These are phyloP conservation scores for Orbilia brochopaga DNA, from an alignment of 2,329 filamentous ascomycete species.

Conservation along the genomic window DNA sequence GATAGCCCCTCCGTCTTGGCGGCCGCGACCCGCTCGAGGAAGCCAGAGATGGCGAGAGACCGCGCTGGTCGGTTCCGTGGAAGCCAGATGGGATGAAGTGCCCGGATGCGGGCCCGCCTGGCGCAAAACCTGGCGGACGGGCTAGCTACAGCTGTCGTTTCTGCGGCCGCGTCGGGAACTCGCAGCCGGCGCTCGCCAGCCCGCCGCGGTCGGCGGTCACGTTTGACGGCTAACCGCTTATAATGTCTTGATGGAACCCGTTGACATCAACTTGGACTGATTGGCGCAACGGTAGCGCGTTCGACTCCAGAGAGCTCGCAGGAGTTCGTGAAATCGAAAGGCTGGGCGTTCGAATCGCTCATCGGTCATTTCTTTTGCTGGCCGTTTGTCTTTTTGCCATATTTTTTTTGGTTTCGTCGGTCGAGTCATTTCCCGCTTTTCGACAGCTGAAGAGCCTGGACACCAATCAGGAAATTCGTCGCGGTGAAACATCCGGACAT, in stretches of 20 bases:
- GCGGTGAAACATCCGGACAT: too few relatives aligned
- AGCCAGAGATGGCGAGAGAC: not conserved
- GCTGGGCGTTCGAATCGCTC: conserved; percentile 55
- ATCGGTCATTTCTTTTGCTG: conserved; percentile 51
- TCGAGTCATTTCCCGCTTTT: not conserved
- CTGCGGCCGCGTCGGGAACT: not conserved
- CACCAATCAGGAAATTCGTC: not conserved
- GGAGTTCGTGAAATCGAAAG: conserved; percentile 52
- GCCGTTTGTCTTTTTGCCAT: conserved; percentile 5
- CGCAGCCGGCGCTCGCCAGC: not conserved
- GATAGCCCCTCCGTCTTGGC: conserved; percentile 11
- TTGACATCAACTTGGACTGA: conserved; percentile 38
- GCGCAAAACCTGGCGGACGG: too few relatives aligned
- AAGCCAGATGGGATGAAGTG: not conserved
- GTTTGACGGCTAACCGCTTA: too few relatives aligned
- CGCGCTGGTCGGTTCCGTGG: not conserved
- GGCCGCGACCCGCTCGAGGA: not conserved
- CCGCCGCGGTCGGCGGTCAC: not conserved
- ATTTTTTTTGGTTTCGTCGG: conserved; percentile 2
- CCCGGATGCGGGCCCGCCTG: not conserved
- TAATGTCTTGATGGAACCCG: not conserved
- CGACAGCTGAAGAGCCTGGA: too few relatives aligned
- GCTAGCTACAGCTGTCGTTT: too few relatives aligned
- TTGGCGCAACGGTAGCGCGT: conserved; percentile 55
- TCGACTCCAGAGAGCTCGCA: conserved; percentile 52